Evolutionary conservation across 805 yeast species (phyloP).

Genomic region (Komagataella populi): DNA sequence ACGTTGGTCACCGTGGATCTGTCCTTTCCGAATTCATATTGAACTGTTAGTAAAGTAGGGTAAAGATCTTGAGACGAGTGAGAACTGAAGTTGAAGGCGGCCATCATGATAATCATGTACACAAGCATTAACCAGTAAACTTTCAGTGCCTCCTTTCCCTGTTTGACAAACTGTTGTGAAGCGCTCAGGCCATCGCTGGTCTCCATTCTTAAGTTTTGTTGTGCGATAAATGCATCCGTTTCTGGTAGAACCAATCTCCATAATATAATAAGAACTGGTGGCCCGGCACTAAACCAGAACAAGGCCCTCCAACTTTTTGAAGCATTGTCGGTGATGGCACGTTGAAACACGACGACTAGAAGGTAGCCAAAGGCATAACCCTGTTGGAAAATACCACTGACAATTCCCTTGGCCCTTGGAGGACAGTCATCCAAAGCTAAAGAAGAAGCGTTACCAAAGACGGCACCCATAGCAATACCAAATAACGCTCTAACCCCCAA

Average conservation of each 20-base stretch:
- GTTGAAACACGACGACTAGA: constrained; percentile 47
- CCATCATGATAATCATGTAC: constrained; percentile 45
- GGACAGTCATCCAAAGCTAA: constrained; percentile 44
- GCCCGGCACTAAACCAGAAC: constrained; percentile 60
- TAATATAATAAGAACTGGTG: constrained; percentile 24
- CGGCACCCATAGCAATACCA: constrained; percentile 47
- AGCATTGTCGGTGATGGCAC: constrained; percentile 46
- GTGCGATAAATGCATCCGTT: constrained; percentile 35
- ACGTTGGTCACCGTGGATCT: constrained; percentile 40
- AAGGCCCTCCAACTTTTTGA: constrained; percentile 45
- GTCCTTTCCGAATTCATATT: constrained; percentile 26
- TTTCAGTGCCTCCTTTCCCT: constrained; percentile 17
- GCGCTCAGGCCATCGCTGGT: constrained; percentile 3
- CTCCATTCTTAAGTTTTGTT: constrained; percentile 12
- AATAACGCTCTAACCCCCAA: constrained; percentile 50
- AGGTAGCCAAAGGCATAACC: constrained; percentile 68
- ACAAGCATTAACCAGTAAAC: constrained; percentile 45
- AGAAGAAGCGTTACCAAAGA: constrained; percentile 40
- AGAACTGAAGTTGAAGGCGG: constrained; percentile 49
- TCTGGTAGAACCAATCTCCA: constrained; percentile 33
- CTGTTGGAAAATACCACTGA: constrained; percentile 63
- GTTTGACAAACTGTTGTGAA: background rate
- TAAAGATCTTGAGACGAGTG: constrained; percentile 55
- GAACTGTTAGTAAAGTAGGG: constrained; percentile 38
- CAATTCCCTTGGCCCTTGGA: constrained; percentile 36